These are phyloP conservation scores for Nakaseomyces sp. DNA, from an alignment of 1,139 yeast genomes.

Conservation along the genomic window DNA sequence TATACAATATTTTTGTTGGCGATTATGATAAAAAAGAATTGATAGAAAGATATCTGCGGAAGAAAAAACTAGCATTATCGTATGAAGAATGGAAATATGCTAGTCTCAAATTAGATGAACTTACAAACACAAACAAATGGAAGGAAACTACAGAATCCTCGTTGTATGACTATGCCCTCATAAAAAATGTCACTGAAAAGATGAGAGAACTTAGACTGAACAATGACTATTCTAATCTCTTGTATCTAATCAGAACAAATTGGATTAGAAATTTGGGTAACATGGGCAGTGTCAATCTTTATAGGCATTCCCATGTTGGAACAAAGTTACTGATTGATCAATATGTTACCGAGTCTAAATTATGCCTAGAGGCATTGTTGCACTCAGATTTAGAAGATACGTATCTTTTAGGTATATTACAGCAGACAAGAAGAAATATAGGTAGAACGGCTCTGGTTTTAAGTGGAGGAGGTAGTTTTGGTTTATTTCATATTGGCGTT, in stretches of 20 bases:
- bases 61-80: conserved; percentile 52
- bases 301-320: conserved; percentile 73
- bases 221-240: conserved; percentile 50
- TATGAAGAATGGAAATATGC: conserved; percentile 65
- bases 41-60: background rate
- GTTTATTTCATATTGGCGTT: conserved; percentile 88
- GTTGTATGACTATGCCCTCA: conserved; percentile 62
- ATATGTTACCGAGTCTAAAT: conserved; percentile 68
- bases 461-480: conserved; percentile 94
- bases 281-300: conserved; percentile 74
- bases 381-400: conserved; percentile 53
- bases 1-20: conserved; percentile 4
- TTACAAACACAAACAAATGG: conserved; percentile 58
- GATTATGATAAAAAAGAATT: conserved; percentile 1
- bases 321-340: conserved; percentile 79
- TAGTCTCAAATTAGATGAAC: conserved; percentile 53
- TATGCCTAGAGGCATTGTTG: conserved; percentile 41
- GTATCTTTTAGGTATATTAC: conserved; percentile 64
- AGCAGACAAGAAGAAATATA: conserved; percentile 82
- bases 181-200: conserved; percentile 46
- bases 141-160: conserved; percentile 51
- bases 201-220: conserved; percentile 50
- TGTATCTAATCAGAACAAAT: conserved; percentile 72
- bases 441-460: conserved; percentile 90
- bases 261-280: conserved; percentile 83